Base-by-base conservation (phyloP, 228 moss, liverwort and hornwort genomes). In the Sphagnum fallax region DNA sequence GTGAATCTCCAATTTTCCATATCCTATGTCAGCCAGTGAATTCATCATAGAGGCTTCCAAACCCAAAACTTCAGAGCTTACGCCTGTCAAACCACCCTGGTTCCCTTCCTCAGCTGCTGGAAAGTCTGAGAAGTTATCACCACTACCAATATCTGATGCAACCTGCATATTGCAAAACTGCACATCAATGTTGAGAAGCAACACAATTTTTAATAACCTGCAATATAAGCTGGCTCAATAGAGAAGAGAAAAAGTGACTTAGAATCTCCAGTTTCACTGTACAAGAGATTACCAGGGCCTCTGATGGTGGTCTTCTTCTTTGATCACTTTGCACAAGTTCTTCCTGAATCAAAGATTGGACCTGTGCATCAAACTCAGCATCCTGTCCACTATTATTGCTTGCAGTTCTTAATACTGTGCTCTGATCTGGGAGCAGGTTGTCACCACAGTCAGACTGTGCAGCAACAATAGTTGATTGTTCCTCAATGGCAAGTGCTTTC, bases 401-500 rank as follows among this genome's bases (percentile, higher is more conserved):
- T 68, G 63, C 70, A 64, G 70, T 51, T 65, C 62, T 67, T 75
- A 52, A 47, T 63, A 50, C 13, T 49, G 52, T 77, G 10, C 47
- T 69, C 51, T 49, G 52, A 67, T 68, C 64, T 69, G 71, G 80
- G 59, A 73, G 76, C 65, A 75, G 78, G 50, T 60, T 68, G 64
- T 69, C 75, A 63, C 53, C 60, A 51, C 61, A 18, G 47, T 74
- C 65, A 61, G 65, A n/a, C 62, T 77, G 58, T 68, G 83, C 86
- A 63, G 78, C 75, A 77, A 72, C 71, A 57, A 81, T 79, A 59
- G 86, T 79, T 71, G 83, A 67, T 74, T 90, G 90, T 62, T 90
- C 83, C 60, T 89, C 90, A 69, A 80, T 66, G 78, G 87, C 83
- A 47, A 98, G 77, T 65, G 84, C 82, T 75, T 92, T 94, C 86